These are phyloP conservation scores for Graphiopsis chlorocephala DNA, from an alignment of 2,329 filamentous ascomycete species.

Conservation along the genomic window DNA sequence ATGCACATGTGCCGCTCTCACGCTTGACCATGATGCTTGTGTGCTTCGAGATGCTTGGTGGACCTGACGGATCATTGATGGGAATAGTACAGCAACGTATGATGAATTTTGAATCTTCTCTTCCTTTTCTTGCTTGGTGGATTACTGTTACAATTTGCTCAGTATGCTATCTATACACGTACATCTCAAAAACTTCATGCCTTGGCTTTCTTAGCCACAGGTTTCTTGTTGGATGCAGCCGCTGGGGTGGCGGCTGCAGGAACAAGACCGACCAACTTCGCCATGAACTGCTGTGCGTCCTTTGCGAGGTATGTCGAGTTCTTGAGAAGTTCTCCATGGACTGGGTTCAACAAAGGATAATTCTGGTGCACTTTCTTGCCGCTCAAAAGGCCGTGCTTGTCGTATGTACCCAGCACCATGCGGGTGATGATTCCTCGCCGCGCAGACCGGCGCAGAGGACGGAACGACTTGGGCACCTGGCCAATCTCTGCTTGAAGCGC, in stretches of 20 bases:
- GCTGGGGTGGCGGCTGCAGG: constrained; percentile 9
- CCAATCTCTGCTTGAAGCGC: constrained; percentile 12
- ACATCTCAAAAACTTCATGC: background rate
- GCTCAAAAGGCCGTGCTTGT: constrained; percentile 19
- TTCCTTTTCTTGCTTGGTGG: background rate
- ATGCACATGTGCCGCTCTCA: background rate
- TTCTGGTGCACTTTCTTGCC: constrained; percentile 21
- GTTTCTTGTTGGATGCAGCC: background rate
- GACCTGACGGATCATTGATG: background rate
- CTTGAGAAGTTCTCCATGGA: constrained; percentile 22
- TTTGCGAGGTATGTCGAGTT: constrained; percentile 27
- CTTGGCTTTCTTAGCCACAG: background rate
- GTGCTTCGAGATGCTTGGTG: background rate
- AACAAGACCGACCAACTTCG: constrained; percentile 30
- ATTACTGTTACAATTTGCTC: constrained; percentile 8
- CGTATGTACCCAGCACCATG: constrained; percentile 28
- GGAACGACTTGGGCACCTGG: constrained; percentile 7
- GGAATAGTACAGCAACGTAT: constrained; percentile 15
- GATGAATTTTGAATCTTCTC: constrained; percentile 14
- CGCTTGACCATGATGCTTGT: background rate
- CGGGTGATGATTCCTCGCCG: constrained; percentile 22
- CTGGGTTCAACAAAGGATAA: constrained; percentile 24
- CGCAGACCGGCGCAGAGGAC: constrained; percentile 13
- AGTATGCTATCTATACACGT: background rate
- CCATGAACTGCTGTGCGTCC: constrained; percentile 34